Base-by-base conservation (phyloP, 2,329 filamentous ascomycete genomes). In the Lasiodiplodia sp. region DNA sequence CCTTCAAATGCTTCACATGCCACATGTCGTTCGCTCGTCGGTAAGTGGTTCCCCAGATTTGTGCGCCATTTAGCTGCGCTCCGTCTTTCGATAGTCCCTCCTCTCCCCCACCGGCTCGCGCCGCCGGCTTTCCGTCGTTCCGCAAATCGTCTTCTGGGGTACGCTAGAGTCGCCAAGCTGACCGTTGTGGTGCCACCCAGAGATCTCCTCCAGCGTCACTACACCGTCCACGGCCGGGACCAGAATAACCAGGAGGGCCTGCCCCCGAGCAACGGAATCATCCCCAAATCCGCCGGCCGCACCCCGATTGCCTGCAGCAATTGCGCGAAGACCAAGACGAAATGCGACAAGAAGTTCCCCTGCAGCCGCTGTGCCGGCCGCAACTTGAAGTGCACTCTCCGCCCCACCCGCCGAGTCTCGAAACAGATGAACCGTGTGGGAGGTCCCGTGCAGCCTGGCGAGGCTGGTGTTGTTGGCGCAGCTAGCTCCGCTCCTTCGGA, bases 311-410 rank as follows among this genome's bases (percentile, higher is more conserved):
- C 84, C 31, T 86, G 84, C 76, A 84, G 81, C 73, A 85, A 85
- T 69, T 86, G 84, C 71, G 83, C 84, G 11, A 85, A 85, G 74
- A 85, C 83, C 3, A 86, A 86, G 78, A 86, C 84, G 14, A 86
- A 85, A 70, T 86, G 84, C 70, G 84, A 86, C 71, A 85, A 85
- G 76, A 85, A 85, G 75, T 85, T 85, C 68, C 84, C 84, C n/a
- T 86, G 84, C 76, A 83, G 80, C 72, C 78, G 84, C 69, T 86
- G 84, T 76, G 83, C 82, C n/a, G 79, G 80, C 18, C 76, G 83
- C 57, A 85, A 85, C 70, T 78, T 86, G 52, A 77, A 80, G 68
- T 85, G 83, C 74, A 82, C 79, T 11, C 73, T 85, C 40, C 77
- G 84, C 56, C 83, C 83, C 8, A 85, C 83, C 21, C 80, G 83